These are phyloP conservation scores for Gaeumannomyces tritici DNA, from an alignment of 2,329 filamentous ascomycete species.

Conservation along the genomic window DNA sequence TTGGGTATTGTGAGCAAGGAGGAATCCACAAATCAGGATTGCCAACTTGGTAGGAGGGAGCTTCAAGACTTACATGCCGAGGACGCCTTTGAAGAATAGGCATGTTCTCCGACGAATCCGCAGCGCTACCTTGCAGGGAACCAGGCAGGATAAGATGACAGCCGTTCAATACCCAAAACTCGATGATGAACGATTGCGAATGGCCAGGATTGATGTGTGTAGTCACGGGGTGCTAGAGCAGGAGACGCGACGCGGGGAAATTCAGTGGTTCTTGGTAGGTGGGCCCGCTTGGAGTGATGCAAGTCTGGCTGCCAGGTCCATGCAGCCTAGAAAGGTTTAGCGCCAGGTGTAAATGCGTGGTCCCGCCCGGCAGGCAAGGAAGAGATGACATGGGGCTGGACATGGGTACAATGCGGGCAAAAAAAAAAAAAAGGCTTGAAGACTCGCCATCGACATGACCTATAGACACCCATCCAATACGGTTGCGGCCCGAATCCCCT, in stretches of 20 bases:
- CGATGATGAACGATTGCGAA: background rate
- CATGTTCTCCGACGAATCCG: slow-evolving; percentile 2
- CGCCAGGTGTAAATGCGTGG: background rate
- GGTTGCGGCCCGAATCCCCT: background rate
- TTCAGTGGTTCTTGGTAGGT: background rate
- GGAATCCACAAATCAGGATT: background rate
- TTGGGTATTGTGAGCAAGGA: background rate
- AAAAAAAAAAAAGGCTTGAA: background rate
- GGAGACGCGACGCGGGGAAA: background rate
- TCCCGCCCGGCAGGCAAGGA: background rate
- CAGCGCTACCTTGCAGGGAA: background rate
- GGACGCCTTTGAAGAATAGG: slow-evolving; percentile 9
- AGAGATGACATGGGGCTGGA: background rate
- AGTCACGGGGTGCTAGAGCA: no score
- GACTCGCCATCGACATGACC: background rate
- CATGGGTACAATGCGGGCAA: background rate
- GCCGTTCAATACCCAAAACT: background rate
- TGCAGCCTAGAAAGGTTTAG: background rate
- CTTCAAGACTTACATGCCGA: slow-evolving; percentile 8
- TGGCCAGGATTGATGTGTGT: no score
- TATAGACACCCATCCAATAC: background rate
- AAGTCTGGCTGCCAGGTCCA: background rate
- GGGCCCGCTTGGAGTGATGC: no score
- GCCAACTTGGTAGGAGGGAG: no score
- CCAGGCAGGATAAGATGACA: background rate